Evolutionary conservation across 345 rosid genomes (phyloP), one percentile per base, ranked within the genome.

Genomic region (Acer saccharum): DNA sequence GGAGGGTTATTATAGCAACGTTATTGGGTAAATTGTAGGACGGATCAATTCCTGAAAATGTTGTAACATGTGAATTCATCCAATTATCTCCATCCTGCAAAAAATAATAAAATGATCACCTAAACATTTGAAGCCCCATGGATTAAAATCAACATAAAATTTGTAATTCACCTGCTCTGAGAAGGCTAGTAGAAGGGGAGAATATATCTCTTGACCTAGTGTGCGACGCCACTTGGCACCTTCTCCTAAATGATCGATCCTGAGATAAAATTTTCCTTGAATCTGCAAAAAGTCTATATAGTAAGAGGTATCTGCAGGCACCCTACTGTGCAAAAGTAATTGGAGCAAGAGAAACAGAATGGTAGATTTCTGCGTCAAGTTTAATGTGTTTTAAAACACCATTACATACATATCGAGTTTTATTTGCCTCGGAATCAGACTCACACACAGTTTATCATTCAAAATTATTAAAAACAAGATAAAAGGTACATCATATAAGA

Each of bases 211-310:
- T 68, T 94, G 97, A 55, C 95, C 98, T 83, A 87, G 79, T 20
- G 84, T 86, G 54, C 98, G 92, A 68, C 98, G 97, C 98, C 98
- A 95, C 80, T 88, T 93, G 21, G 98, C 93, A 77, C 98, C 98
- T 72, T 87, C 97, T 84, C 98, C 98, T 62, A 84, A 80, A 46
- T 81, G 90, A 80, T 93, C 97, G 23, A 95, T 86, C 79, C 89
- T 89, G 76, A 88, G 78, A 64, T 89, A 91, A 81, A 71, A 86
- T 83, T 91, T 95, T 73, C 98, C 98, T 88, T 61, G 88, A 76
- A 93, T 87, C 98, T 95, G 84, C 74, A 84, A 80, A 82, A 83
- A 23, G 32, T 9, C 1, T 21, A 55, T 13, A 55, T 11, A 6
- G 29, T 72, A 5, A 54, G 72, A 69, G 54, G 74, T 8, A n/a